Evolutionary conservation across 1,284 basidiomycete species (phyloP).

Genomic region (Ustilago sp.): DNA sequence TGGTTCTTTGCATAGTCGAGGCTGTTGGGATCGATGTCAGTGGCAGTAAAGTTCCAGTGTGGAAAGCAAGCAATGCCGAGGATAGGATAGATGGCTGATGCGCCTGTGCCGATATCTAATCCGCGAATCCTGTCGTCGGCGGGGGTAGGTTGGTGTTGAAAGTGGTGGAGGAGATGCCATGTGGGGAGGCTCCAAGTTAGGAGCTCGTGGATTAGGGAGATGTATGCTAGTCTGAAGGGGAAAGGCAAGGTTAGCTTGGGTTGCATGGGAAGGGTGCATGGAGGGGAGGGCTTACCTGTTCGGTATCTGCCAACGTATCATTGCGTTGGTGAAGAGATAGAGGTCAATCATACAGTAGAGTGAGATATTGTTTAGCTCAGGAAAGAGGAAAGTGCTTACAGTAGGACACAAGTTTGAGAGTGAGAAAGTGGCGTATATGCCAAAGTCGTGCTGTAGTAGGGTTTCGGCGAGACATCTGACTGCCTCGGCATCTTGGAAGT

Average conservation of each 20-base stretch:
- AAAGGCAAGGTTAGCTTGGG: background rate
- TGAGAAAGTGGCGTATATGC: conserved; percentile 20
- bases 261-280: background rate
- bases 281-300: conserved; percentile 1
- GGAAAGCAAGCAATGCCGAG: conserved; percentile 72
- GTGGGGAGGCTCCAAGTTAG: conserved; percentile 16
- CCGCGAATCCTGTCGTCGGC: background rate
- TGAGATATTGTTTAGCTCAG: background rate
- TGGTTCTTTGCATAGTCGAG: conserved; percentile 26
- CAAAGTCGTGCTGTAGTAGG: conserved; percentile 38
- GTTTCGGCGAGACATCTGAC: conserved; percentile 43
- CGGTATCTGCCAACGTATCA: background rate
- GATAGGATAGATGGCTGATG: conserved; percentile 82
- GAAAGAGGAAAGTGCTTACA: conserved; percentile 18
- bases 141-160: background rate
- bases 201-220: conserved; percentile 27
- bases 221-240: conserved; percentile 30
- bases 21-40: conserved; percentile 43
- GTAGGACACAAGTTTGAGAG: conserved; percentile 35
- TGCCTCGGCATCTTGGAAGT: conserved; percentile 39
- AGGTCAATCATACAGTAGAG: background rate
- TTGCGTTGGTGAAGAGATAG: background rate
- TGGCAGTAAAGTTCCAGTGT: conserved; percentile 29
- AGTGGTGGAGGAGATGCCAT: conserved; percentile 5
- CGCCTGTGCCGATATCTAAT: conserved; percentile 40